phyloP scores from a whole-genome alignment of 768 basidiomycete species.

The Tulasnella sp. region DNA sequence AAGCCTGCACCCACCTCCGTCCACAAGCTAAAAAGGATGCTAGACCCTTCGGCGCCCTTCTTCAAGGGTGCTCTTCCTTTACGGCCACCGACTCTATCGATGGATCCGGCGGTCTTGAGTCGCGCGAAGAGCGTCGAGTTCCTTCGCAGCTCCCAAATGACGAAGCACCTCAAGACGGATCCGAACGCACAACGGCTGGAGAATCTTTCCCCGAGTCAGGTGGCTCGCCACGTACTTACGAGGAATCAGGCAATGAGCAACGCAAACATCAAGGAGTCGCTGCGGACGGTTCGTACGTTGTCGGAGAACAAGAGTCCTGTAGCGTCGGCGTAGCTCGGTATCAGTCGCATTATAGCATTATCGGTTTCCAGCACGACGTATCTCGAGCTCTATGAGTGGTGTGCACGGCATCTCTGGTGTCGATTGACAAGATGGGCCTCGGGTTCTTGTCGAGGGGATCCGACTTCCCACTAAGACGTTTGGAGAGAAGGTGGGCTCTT shows the following conservation, averaged over 20 bases:
- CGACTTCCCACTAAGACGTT: no score
- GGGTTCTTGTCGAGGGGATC: no score
- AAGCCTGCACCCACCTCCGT: neutral
- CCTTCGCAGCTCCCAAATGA: neutral
- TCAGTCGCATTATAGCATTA: neutral
- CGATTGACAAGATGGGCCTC: no score
- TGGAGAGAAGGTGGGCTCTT: no score
- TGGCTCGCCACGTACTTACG: neutral
- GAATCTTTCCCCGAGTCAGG: neutral
- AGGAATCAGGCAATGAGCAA: neutral
- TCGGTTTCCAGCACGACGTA: no score
- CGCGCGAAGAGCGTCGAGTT: neutral
- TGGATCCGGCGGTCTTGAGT: neutral
- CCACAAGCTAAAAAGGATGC: neutral
- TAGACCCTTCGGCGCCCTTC: conserved; percentile 9
- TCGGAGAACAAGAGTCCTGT: neutral
- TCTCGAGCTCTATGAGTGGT: no score
- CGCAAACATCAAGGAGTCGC: neutral
- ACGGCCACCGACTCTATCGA: neutral
- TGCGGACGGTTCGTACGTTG: neutral
- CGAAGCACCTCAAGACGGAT: neutral
- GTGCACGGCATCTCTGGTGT: no score
- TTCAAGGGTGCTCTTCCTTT: neutral
- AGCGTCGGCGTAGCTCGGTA: neutral
- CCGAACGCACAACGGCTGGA: neutral